Evolutionary conservation across 148 eudicot genomes (phyloP), one percentile per base, ranked within the genome.

Genomic region (Arctostaphylos glauca): DNA sequence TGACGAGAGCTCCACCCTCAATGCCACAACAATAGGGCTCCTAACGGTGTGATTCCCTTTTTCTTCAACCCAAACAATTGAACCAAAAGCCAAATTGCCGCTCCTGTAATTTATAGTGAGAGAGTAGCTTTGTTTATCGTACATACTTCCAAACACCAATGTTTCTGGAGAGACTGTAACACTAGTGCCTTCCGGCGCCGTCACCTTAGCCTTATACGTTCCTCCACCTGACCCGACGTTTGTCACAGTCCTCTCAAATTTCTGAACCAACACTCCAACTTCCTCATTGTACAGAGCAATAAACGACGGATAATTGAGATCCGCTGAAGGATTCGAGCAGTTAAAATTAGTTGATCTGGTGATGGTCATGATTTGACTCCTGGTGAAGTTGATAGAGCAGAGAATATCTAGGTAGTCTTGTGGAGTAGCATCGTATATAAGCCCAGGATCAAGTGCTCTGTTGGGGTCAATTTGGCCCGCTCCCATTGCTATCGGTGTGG

Each of bases 361-460:
- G 52, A 89, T 81, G 14, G 89, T 70, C 25, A 15, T 21, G 54
- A 82, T 83, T 75, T 89, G 87, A 4, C 71, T 59, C 1, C 8
- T 38, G 5, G 85, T 89, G 84, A 77, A 83, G 9, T 85, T 82
- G 75, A 83, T 9, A 18, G 83, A 58, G 67, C 91, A 89, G 19
- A 89, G 79, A 48, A 87, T 76, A 54, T 89, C 81, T 8, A 83
- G 59, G 3, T 77, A 85, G 66, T 89, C 91, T 5, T 87, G 86
- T 43, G 81, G 53, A 1, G 87, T 78, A 1, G 85, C 84, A 31
- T 88, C 91, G 3, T 88, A 88, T 0, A 88, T 12, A n/a, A 88
- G 86, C 9, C 91, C 91, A 1, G 89, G 91, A 47, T 88, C 81
- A 16, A 86, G 85, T 2, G 91, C 87, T 0, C 83, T 55, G 60